Base-by-base conservation (phyloP, 345 rosid species). In the Anastatica hierochuntica region DNA sequence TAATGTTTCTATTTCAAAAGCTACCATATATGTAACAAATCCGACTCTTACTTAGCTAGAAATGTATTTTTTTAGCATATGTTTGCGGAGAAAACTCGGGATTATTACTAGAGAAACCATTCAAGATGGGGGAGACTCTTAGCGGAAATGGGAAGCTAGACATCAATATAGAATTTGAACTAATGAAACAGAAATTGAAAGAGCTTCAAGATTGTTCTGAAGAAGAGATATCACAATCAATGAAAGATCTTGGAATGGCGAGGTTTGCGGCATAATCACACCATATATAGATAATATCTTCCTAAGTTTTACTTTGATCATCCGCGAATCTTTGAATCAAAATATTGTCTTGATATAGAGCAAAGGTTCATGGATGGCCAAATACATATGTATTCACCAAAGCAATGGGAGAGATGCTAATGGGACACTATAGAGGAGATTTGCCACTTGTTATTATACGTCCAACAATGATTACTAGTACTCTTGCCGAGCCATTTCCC, bases 401-500 rank as follows among this genome's bases (percentile, higher is more conserved):
- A 69, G 81, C 90, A 18, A 76, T 84, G 90, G 96, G 85, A 42
- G 94, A 87, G 70, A 87, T 87, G 90, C 26, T 87, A 34, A 54
- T 84, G 16, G 80, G 67, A n/a, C 40, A 58, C 21, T 27, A 58
- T 46, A 81, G 70, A 72, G 87, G 62, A 52, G 47, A 77, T 37
- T 24, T 80, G 13, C 78, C 96, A 0, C 69, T 84, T 3, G 87
- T 77, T 31, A 72, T 79, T 39, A 58, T 77, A 14, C 83, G 94
- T 16, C 94, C 96, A 7, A 75, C 88, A 3, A 80, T 87, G 53
- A 52, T 87, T n/a, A 79, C 79, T 24, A 79, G 96, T 61, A 87
- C 96, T 36, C 68, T 58, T 43, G 65, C 68, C 17, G 94, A 87
- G 45, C 94, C 96, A 19, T 87, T 87, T 50, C 83, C 90, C 0